A percentile compares a stretch with the other conserved stretches of the same genome.
Conservation (phyloP, 2,329 filamentous ascomycete species). For the Monascus ruber region DNA sequence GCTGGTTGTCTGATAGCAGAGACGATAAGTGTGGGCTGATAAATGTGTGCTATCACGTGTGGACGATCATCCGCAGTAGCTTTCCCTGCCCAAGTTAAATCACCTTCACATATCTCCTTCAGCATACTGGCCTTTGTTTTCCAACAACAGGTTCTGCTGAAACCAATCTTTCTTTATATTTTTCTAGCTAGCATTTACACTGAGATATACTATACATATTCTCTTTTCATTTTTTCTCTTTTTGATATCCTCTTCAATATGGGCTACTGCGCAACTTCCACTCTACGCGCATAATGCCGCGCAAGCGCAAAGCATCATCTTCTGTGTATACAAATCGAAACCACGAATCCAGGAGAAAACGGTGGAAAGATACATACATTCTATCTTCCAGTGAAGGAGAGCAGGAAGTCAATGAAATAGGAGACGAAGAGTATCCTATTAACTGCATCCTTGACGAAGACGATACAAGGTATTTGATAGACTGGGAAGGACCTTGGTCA, state of each 20-base stretch:
- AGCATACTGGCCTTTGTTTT: slow-evolving; percentile 1
- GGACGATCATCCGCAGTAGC: slow-evolving; percentile 14
- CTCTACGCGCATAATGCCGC: slow-evolving; percentile 15
- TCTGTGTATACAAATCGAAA: slow-evolving; percentile 5
- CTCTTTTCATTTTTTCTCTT: background rate
- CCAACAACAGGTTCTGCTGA: background rate
- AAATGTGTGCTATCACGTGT: slow-evolving; percentile 20
- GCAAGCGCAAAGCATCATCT: slow-evolving; percentile 11
- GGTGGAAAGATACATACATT: slow-evolving; percentile 3
- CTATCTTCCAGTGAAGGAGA: slow-evolving; percentile 5
- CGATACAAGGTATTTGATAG: slow-evolving; percentile 24
- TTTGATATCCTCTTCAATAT: slow-evolving; percentile 6
- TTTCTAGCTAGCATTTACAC: slow-evolving; percentile 1
- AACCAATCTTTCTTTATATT: slow-evolving; percentile 1
- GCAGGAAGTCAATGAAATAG: slow-evolving; percentile 7
- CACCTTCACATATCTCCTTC: slow-evolving; percentile 3
- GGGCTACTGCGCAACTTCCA: slow-evolving; percentile 6
- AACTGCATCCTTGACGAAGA: slow-evolving; percentile 27
- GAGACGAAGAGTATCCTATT: slow-evolving; percentile 23
- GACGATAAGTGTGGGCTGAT: slow-evolving; percentile 5
- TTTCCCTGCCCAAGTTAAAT: slow-evolving; percentile 7
- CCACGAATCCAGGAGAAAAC: slow-evolving; percentile 4
- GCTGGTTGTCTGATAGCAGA: background rate
- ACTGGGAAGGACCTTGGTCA: slow-evolving; percentile 25
- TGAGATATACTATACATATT: background rate